Percentiles rank a stretch among this genome's conserved stretches.
phyloP scores from a whole-genome alignment of 495 filamentous ascomycete genomes.

The Trichoderma gamsii region DNA sequence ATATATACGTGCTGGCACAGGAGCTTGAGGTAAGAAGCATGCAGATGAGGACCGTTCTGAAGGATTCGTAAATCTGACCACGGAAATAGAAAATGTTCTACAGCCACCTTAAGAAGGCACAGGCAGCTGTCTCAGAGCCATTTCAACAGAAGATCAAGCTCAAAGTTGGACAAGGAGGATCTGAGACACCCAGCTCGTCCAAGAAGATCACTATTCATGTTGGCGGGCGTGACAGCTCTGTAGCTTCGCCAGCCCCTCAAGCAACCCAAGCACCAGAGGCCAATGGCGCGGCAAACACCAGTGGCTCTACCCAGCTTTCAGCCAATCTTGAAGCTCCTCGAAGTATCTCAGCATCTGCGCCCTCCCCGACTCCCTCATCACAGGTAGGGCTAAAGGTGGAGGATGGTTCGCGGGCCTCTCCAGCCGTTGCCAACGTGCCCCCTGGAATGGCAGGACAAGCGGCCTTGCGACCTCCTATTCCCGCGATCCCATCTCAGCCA shows the following conservation, averaged over 20 bases:
- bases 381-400: slow-evolving; percentile 37
- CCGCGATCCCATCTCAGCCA: slow-evolving; percentile 28
- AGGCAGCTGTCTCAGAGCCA: slow-evolving; percentile 55
- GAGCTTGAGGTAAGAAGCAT: slow-evolving; percentile 62
- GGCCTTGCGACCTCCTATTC: slow-evolving; percentile 16
- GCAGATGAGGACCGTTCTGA: background rate
- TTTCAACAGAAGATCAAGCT: slow-evolving; percentile 71
- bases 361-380: slow-evolving; percentile 45
- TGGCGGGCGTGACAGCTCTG: slow-evolving; percentile 41
- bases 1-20: slow-evolving; percentile 63
- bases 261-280: slow-evolving; percentile 32
- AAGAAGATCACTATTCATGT: slow-evolving; percentile 52
- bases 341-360: slow-evolving; percentile 38
- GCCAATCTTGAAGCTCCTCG: slow-evolving; percentile 30
- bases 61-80: slow-evolving; percentile 24
- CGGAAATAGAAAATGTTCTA: slow-evolving; percentile 54
- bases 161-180: slow-evolving; percentile 46
- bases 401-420: slow-evolving; percentile 20
- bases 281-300: slow-evolving; percentile 26
- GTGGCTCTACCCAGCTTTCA: slow-evolving; percentile 21
- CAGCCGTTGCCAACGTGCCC: slow-evolving; percentile 21
- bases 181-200: slow-evolving; percentile 30
- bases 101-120: slow-evolving; percentile 60
- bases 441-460: slow-evolving; percentile 22
- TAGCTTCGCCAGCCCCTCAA: slow-evolving; percentile 51